Evolutionary conservation across 805 yeast species (phyloP), one percentile per base, ranked within the genome.

Genomic region (Scheffersomyces lignosus): DNA sequence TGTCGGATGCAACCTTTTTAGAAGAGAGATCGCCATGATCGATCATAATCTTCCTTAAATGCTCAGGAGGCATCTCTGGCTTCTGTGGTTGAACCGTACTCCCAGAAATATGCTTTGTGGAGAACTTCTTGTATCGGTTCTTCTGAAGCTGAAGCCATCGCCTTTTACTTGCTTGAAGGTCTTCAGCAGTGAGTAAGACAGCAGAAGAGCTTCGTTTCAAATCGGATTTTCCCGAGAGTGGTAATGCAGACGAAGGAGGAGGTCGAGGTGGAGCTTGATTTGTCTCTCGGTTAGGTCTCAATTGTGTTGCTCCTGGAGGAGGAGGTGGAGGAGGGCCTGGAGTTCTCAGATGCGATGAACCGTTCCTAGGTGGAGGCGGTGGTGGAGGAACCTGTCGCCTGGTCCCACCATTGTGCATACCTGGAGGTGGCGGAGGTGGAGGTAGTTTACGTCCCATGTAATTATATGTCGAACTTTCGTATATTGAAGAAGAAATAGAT

Each of bases 1-100:
- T 90, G 52, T 91, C 97, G 9, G 84, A 77, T 15, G 91, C 81
- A 33, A 86, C 85, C 44, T 81, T 80, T 45, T 78, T 77, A 2
- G 90, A 78, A 1, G 95, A 78, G 69, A 90, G 76, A 52, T 91
- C 96, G 1, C 89, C 89, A 51, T 88, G 96, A 43, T 81, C 87
- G 34, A 75, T 73, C 54, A 91, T 78, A 40, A 89, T 85, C 56
- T 87, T 87, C 29, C 99, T 72, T 16, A 91, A 64, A 62, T 90
- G 97, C 52, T 90, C 96, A 0, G 96, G 95, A 0, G 97, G 96
- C 89, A 90, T 83, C 46, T 87, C 89, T 1, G 80, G 73, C 52
- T 86, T 86, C 8, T 73, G 73, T 0, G 84, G 72, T n/a, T n/a
- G n/a, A n/a, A n/a, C n/a, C 33, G 75, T 79, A 8, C 80, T 78